Percentiles rank a stretch among this genome's conserved stretches.
These are phyloP conservation scores for Apiospora koreana DNA, from an alignment of 2,329 filamentous ascomycete genomes.

Conservation along the genomic window DNA sequence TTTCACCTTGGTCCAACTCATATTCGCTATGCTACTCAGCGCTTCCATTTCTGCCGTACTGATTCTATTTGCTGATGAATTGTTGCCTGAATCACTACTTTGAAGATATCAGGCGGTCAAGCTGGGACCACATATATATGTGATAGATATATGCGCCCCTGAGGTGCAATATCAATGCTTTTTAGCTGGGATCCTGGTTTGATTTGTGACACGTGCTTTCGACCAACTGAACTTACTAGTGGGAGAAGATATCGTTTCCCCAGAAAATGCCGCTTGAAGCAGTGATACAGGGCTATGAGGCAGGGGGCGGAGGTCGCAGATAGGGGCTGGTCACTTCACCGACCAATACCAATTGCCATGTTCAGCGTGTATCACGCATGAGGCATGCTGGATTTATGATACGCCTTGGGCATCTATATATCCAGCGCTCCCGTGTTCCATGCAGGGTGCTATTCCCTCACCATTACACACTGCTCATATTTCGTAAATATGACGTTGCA, in stretches of 20 bases:
- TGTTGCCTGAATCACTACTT: background rate
- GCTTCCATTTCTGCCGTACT: conserved; percentile 6
- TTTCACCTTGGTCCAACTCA: conserved; percentile 4
- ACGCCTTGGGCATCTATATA: background rate
- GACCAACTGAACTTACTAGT: background rate
- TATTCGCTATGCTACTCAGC: conserved; percentile 13
- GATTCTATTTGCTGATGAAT: background rate
- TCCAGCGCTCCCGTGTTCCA: background rate
- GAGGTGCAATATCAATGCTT: background rate
- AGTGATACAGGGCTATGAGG: background rate
- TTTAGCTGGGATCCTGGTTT: background rate
- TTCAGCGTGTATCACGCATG: background rate
- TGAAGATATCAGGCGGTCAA: background rate
- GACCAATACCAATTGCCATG: background rate
- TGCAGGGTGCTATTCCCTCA: background rate
- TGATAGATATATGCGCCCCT: background rate
- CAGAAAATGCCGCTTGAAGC: background rate
- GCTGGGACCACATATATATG: background rate
- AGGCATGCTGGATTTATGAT: background rate
- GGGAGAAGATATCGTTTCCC: background rate
- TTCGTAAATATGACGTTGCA: background rate
- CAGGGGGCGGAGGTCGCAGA: background rate
- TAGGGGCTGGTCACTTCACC: background rate
- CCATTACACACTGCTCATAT: background rate
- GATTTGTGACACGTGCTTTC: background rate